Evolutionary conservation across 2,329 filamentous ascomycete genomes (phyloP).

Genomic region (Monosporascus sp.): DNA sequence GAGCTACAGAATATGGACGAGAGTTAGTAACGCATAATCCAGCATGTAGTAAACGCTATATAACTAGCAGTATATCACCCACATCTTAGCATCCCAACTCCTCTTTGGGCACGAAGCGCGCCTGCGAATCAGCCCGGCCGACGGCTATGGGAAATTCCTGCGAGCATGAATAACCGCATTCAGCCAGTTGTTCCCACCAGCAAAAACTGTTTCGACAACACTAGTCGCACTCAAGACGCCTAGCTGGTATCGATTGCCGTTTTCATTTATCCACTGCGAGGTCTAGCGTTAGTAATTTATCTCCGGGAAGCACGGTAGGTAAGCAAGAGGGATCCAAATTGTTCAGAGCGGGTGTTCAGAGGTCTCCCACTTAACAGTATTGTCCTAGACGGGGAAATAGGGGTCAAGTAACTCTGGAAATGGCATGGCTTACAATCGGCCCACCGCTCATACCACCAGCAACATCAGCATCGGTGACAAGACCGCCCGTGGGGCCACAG

Average conservation of each 20-base stretch:
- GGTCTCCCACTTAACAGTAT: background rate
- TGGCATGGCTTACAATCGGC: slow-evolving; percentile 6
- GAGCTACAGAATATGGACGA: no score
- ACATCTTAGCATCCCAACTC: background rate
- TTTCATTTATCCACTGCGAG: slow-evolving; percentile 1
- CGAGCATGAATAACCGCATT: slow-evolving; percentile 1
- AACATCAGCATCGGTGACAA: slow-evolving; percentile 10
- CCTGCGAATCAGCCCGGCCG: background rate
- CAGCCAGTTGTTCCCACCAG: slow-evolving; percentile 7
- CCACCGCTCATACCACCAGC: slow-evolving; percentile 9
- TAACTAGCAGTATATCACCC: background rate
- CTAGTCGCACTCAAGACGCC: slow-evolving; percentile 9
- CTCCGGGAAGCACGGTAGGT: background rate
- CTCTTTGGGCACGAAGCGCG: background rate
- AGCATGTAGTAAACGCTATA: no score
- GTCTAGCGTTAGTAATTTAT: background rate
- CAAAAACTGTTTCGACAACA: slow-evolving; percentile 5
- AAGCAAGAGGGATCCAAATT: background rate
- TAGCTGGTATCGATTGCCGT: slow-evolving; percentile 2
- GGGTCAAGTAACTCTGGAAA: background rate
- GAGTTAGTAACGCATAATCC: no score
- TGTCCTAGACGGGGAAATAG: background rate
- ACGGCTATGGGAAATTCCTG: slow-evolving; percentile 3
- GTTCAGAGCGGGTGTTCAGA: no score
- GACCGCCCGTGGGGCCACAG: slow-evolving; percentile 7